Evolutionary conservation across 768 basidiomycete species (phyloP), one percentile per base, ranked within the genome.

Genomic region (Chlorophyllum brunneum): DNA sequence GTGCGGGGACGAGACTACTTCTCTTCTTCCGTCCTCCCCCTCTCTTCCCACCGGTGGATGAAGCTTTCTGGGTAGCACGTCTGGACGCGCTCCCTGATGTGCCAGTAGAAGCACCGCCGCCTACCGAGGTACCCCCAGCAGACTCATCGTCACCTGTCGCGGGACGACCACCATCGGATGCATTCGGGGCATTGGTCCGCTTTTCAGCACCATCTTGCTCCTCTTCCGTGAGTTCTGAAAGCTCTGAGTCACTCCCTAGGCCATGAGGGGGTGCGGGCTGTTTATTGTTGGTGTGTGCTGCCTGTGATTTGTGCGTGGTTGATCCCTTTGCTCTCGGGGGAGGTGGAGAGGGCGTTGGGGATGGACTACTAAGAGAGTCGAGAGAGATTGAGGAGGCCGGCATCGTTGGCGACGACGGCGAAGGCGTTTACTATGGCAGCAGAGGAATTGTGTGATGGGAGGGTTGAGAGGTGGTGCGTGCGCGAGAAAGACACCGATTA

Each of bases 151-250:
- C 63, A 45, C 48, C 48, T 24, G 40, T 37, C 23, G 26, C 34
- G 26, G 43, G 23, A 44, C 31, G 48, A 42, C 48, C 48, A 39
- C 31, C 44, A 51, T 48, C 48, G 54, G 48, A 33, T 56, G 47
- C 63, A 49, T 45, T 64, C 48, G 59, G 64, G 48, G 39, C 54
- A 51, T 44, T 58, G 44, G 42, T 58, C 47, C 61, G 52, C 58
- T 64, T 67, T 36, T 66, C 65, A 2, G 54, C 56, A 13, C 59
- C 51, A 10, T 86, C 84, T 58, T 85, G 79, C 59, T 89, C 87
- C 62, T 90, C 88, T 62, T 91, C 88, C 13, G 88, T 90, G 64
- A 91, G 81, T 64, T 88, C 88, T 37, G 87, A 89, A 54, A 91
- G 80, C 70, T 90, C 88, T 5, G 88, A 89, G 66, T 81, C 86